A percentile compares a stretch with the other conserved stretches of the same genome.
phyloP scores from a whole-genome alignment of 2,329 filamentous ascomycete genomes.

The Apiospora rasikravindrae region DNA sequence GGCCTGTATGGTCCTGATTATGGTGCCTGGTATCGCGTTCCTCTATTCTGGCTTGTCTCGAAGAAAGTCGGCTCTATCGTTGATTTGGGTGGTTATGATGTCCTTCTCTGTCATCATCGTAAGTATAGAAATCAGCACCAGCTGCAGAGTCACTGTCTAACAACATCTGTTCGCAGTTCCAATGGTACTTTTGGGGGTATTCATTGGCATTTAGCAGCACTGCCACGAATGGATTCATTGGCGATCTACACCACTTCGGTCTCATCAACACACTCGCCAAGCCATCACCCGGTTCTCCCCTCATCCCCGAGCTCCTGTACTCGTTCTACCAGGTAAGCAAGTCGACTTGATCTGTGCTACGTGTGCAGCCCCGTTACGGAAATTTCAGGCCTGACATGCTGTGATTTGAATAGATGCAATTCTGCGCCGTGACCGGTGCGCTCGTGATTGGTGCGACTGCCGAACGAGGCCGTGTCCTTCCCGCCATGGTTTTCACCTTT shows the following conservation, averaged over 20 bases:
- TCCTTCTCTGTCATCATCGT: conserved; percentile 81
- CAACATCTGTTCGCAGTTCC: conserved; percentile 61
- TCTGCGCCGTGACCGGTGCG: conserved; percentile 89
- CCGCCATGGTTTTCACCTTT: conserved; percentile 94
- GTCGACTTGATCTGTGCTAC: neutral
- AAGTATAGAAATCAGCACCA: neutral
- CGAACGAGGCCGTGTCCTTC: conserved; percentile 90
- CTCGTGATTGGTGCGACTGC: conserved; percentile 92
- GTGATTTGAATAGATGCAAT: conserved; percentile 78
- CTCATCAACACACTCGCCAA: conserved; percentile 81
- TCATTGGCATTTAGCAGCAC: conserved; percentile 87
- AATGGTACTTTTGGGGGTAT: conserved; percentile 99
- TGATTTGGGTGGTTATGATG: conserved; percentile 98
- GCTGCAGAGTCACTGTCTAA: neutral
- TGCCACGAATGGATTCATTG: conserved; percentile 88
- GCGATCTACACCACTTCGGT: conserved; percentile 87
- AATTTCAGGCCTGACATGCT: neutral
- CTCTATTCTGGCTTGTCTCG: conserved; percentile 97
- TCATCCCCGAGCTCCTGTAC: conserved; percentile 89
- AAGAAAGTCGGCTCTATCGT: conserved; percentile 93
- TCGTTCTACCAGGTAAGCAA: conserved; percentile 83
- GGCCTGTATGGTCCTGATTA: conserved; percentile 92
- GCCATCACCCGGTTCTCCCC: conserved; percentile 86
- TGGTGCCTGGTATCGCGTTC: conserved; percentile 96
- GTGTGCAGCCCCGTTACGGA: neutral